Percentiles rank a stretch among this genome's conserved stretches.
Evolutionary conservation across 2,329 filamentous ascomycete genomes (phyloP).

Genomic region (Coniochaeta sp.): DNA sequence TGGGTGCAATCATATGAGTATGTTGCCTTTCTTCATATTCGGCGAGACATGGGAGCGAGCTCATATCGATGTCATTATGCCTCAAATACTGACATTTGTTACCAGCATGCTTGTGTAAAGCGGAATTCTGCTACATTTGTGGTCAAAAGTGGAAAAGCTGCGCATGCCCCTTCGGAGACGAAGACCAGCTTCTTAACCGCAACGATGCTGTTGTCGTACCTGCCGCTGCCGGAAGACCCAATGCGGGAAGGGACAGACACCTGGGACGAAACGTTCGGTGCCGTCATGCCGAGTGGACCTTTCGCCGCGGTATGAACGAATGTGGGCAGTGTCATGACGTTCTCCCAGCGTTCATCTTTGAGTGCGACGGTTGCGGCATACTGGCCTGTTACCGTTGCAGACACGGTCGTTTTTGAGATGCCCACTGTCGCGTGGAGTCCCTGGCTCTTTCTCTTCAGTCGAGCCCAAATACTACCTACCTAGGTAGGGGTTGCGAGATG

Average conservation of each 20-base stretch:
- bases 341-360: constrained; percentile 14
- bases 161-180: constrained; percentile 29
- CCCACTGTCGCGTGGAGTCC: too few relatives aligned
- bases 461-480: too few relatives aligned
- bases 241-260: too few relatives aligned
- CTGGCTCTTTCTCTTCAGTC: too few relatives aligned
- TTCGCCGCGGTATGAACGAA: constrained; percentile 18
- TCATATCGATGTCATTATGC: background rate
- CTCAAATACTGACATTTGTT: background rate
- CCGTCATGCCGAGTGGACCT: too few relatives aligned
- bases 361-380: too few relatives aligned
- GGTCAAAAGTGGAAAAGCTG: constrained; percentile 33
- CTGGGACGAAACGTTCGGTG: too few relatives aligned
- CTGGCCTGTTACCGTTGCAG: too few relatives aligned
- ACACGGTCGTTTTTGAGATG: too few relatives aligned
- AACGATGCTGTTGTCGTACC: constrained; percentile 26
- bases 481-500: too few relatives aligned
- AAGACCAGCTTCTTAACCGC: constrained; percentile 20
- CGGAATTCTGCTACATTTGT: constrained; percentile 44
- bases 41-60: too few relatives aligned
- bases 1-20: constrained; percentile 54
- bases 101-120: constrained; percentile 35
- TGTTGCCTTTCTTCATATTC: constrained; percentile 13
- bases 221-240: constrained; percentile 10
- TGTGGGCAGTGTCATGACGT: constrained; percentile 37